These are phyloP conservation scores for Yamadazyma atmosphaerica DNA, from an alignment of 1,139 yeast genomes.

Conservation along the genomic window DNA sequence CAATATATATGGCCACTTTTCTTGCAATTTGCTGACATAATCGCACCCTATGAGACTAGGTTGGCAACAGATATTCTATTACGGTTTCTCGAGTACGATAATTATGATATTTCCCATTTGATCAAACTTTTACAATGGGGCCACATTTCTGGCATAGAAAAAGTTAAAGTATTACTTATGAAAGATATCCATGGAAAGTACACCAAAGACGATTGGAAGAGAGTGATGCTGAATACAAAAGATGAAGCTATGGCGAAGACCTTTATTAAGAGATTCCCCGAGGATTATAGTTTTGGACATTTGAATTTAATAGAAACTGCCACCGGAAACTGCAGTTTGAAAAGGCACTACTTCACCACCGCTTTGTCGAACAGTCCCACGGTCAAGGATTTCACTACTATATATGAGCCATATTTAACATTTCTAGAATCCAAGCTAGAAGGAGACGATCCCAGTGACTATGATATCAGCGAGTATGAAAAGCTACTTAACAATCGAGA, in stretches of 20 bases:
- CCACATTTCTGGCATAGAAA: background rate
- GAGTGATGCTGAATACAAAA: constrained; percentile 1
- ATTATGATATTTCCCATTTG: constrained; percentile 11
- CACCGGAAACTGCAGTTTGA: constrained; percentile 14
- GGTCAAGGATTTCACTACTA: constrained; percentile 59
- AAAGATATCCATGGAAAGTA: background rate
- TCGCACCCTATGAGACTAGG: constrained; percentile 19
- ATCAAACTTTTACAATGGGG: constrained; percentile 11
- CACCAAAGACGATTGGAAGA: constrained; percentile 6
- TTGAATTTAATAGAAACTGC: constrained; percentile 41
- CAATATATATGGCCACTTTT: constrained; percentile 60
- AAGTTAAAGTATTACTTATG: constrained; percentile 1
- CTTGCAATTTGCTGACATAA: constrained; percentile 48
- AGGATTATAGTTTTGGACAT: constrained; percentile 55
- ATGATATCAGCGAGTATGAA: constrained; percentile 54
- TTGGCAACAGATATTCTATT: constrained; percentile 9
- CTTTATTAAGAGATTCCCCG: constrained; percentile 50
- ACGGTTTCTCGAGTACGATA: constrained; percentile 10
- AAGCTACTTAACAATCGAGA: constrained; percentile 55
- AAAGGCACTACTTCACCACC: constrained; percentile 47
- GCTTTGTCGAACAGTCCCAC: constrained; percentile 51
- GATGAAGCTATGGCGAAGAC: constrained; percentile 25
- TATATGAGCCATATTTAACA: constrained; percentile 65
- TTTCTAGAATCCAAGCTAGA: constrained; percentile 10
- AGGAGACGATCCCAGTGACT: constrained; percentile 27